phyloP scores from a whole-genome alignment of 345 rosid genomes.

The Melaleuca alternifolia region DNA sequence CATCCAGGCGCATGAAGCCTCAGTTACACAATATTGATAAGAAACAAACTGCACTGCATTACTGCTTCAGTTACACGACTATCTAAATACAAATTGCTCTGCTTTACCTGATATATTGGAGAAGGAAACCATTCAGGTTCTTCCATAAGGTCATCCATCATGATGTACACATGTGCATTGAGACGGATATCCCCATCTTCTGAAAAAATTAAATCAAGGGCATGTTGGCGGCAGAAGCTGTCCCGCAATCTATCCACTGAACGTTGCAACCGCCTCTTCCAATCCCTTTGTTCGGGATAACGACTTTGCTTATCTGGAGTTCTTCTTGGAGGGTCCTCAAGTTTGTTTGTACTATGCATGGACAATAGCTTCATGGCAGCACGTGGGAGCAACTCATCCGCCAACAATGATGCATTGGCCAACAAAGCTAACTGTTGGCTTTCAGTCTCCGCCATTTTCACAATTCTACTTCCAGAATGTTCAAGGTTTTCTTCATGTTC shows the following conservation, averaged over 20 bases:
- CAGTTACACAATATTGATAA: not conserved
- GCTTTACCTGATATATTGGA: constrained; percentile 50
- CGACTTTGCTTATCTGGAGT: constrained; percentile 54
- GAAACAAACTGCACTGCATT: not conserved
- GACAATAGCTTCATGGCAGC: constrained; percentile 65
- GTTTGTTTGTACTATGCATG: constrained; percentile 17
- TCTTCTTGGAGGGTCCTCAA: constrained; percentile 42
- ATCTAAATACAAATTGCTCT: not conserved
- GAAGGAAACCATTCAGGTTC: constrained; percentile 93
- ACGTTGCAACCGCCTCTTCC: constrained; percentile 76
- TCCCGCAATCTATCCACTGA: constrained; percentile 74
- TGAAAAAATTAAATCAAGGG: constrained; percentile 77
- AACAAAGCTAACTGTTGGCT: constrained; percentile 75
- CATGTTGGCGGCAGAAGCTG: constrained; percentile 88
- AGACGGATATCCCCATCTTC: constrained; percentile 77
- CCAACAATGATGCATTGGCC: constrained; percentile 73
- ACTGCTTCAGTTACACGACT: not conserved
- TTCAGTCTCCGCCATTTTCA: constrained; percentile 70
- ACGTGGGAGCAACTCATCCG: constrained; percentile 82
- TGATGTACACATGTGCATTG: constrained; percentile 38
- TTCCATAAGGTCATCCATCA: constrained; percentile 47
- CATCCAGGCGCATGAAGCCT: not conserved
- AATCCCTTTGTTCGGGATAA: constrained; percentile 75
- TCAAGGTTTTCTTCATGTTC: constrained; percentile 62
- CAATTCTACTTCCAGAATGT: constrained; percentile 44